These are phyloP conservation scores for Globisporangium lucens DNA, from an alignment of 352 stramenopile species.

Conservation along the genomic window DNA sequence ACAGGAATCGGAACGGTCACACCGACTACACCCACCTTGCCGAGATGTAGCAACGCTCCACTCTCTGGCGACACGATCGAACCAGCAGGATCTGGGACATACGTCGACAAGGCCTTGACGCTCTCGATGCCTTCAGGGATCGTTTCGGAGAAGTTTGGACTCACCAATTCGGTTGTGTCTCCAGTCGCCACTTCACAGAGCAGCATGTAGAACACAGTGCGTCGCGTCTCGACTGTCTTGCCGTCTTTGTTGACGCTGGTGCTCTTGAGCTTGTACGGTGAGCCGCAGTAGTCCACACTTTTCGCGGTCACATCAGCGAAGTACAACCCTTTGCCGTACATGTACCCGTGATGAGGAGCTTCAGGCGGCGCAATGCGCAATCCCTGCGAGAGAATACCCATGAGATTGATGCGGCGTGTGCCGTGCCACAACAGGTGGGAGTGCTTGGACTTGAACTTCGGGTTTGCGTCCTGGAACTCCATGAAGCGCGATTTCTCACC, in stretches of 20 bases:
- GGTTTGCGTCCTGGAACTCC: constrained; percentile 35
- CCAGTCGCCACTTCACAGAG: constrained; percentile 71
- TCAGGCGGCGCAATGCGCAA: constrained; percentile 85
- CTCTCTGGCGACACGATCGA: constrained; percentile 53
- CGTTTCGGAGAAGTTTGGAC: constrained; percentile 28
- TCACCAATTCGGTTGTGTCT: constrained; percentile 32
- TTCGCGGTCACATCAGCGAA: constrained; percentile 81
- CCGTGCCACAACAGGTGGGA: constrained; percentile 83
- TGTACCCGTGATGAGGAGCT: constrained; percentile 74
- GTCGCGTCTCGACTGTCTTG: constrained; percentile 38
- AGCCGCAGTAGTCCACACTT: constrained; percentile 71
- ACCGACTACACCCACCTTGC: constrained; percentile 43
- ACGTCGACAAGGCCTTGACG: constrained; percentile 45
- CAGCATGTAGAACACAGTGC: constrained; percentile 67
- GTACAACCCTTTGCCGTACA: constrained; percentile 86
- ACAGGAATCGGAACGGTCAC: constrained; percentile 33
- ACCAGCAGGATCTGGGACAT: constrained; percentile 47
- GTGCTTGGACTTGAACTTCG: constrained; percentile 35
- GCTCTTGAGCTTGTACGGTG: constrained; percentile 44
- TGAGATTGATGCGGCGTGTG: constrained; percentile 77
- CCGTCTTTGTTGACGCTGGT: constrained; percentile 26
- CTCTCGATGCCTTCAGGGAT: constrained; percentile 54
- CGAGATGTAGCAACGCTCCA: constrained; percentile 48
- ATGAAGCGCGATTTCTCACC: constrained; percentile 53
- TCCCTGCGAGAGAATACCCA: constrained; percentile 83